Base-by-base conservation (phyloP, 345 rosid species). In the Xanthoceras sorbifolium region DNA sequence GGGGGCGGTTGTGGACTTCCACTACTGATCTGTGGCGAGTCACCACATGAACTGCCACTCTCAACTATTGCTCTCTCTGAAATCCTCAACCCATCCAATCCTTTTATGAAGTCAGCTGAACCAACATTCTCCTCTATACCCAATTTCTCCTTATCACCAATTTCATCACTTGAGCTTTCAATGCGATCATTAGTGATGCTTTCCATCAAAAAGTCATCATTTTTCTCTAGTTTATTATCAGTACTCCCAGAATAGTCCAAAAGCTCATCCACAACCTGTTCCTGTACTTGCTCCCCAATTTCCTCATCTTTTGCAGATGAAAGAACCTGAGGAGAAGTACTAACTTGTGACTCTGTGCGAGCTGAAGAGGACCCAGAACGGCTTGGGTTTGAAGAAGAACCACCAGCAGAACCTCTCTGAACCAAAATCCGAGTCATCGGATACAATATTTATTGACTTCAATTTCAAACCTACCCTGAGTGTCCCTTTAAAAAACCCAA, bases 351-450 rank as follows among this genome's bases (percentile, higher is more conserved):
- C 67, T 94, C 99, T 34, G 86, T 55, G 71, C 89, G 86, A 65
- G 89, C 81, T 18, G 93, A 84, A 62, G 97, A 90, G 11, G 90
- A 78, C 69, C 88, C 86, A 85, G 93, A 67, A 52, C 97, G 95
- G 77, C 67, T 87, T 11, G 86, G 77, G 82, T 88, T 94, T n/a
- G 98, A 92, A 82, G 97, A 93, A 79, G 90, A 90, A 55, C 95
- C 83, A n/a, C 93, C 81, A 5, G 89, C 72, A 75, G 87, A 79
- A 64, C 97, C 95, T 67, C 99, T 89, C 78, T 91, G 99, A 86
- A 94, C 92, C 86, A 94, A 82, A 77, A 97, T 88, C 76, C 99
- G 92, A 83, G 99, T 91, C 99, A 97, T 97, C 32, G 66, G 36
- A 74, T 69, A 69, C 60, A 26, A 40, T 20, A 22, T 55, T 65